A percentile compares a stretch with the other conserved stretches of the same genome.
These are phyloP conservation scores for Phytophthora kernoviae DNA, from an alignment of 352 stramenopile genomes.

Conservation along the genomic window DNA sequence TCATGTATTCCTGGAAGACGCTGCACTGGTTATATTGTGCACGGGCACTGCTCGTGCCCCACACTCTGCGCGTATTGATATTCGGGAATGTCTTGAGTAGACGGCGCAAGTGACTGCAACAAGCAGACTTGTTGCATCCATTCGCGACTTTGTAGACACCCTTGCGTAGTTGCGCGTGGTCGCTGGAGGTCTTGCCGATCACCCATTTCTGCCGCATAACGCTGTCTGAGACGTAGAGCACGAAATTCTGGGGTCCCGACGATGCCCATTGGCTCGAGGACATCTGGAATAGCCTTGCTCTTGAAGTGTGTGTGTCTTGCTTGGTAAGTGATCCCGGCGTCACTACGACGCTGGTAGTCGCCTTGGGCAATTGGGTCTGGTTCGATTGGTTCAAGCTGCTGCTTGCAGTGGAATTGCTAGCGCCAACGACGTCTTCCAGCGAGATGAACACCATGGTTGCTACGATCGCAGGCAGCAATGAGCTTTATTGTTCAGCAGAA, in stretches of 20 bases:
- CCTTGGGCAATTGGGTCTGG: conserved; percentile 13
- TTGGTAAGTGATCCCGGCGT: conserved; percentile 70
- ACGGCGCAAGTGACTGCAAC: conserved; percentile 62
- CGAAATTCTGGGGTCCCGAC: conserved; percentile 39
- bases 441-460: conserved; percentile 80
- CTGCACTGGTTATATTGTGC: conserved; percentile 53
- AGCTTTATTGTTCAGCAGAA: not conserved
- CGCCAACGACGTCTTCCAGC: conserved; percentile 60
- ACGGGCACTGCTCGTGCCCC: conserved; percentile 23
- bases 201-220: conserved; percentile 75
- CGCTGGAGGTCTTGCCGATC: conserved; percentile 51
- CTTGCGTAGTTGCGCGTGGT: conserved; percentile 54
- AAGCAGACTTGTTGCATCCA: conserved; percentile 49
- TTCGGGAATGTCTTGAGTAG: conserved; percentile 39
- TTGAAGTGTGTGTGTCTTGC: conserved; percentile 18
- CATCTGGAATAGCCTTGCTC: conserved; percentile 25
- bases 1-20: conserved; percentile 68
- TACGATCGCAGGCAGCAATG: conserved; percentile 5
- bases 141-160: conserved; percentile 33
- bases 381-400: conserved; percentile 15
- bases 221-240: conserved; percentile 80
- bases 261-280: conserved; percentile 16
- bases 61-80: conserved; percentile 16
- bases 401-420: conserved; percentile 9
- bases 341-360: conserved; percentile 60